Evolutionary conservation across 371 early-diverging fungal species (phyloP).

Genomic region (Mortierella sp.): DNA sequence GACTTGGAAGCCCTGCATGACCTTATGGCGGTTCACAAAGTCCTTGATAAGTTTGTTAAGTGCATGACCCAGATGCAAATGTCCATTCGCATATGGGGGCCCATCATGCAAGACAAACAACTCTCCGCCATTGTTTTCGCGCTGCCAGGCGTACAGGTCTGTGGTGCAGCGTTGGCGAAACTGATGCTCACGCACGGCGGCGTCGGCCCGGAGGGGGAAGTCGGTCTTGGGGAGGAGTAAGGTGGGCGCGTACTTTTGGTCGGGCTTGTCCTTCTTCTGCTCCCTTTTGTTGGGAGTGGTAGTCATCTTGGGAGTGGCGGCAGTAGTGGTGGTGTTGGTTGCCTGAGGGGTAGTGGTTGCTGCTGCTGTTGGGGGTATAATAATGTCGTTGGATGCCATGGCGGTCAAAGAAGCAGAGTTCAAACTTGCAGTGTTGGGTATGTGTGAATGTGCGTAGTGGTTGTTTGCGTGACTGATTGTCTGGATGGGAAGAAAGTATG

Average conservation of each 20-base stretch:
- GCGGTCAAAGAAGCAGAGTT: background rate
- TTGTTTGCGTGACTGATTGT: background rate
- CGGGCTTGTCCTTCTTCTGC: conserved; percentile 24
- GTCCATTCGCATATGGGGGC: conserved; percentile 96
- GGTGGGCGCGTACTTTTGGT: conserved; percentile 67
- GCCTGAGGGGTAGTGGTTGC: background rate
- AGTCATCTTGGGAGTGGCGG: background rate
- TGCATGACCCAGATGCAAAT: conserved; percentile 94
- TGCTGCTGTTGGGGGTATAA: background rate
- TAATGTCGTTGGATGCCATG: conserved; percentile 10
- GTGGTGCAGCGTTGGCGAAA: conserved; percentile 76
- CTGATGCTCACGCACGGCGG: conserved; percentile 70
- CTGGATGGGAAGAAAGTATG: background rate
- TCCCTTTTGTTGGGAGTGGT: background rate
- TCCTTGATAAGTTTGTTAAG: conserved; percentile 95
- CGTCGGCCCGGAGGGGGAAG: conserved; percentile 80
- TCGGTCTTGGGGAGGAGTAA: conserved; percentile 77
- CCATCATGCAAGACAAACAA: conserved; percentile 91
- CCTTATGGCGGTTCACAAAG: conserved; percentile 87
- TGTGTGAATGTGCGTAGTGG: background rate
- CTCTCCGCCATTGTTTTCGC: conserved; percentile 70
- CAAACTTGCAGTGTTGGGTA: background rate
- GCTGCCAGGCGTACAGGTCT: conserved; percentile 78
- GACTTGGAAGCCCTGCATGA: conserved; percentile 85
- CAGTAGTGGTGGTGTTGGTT: background rate